Evolutionary conservation across 192 early-diverging fungal species (phyloP).

Genomic region (Lobosporangium transversale): DNA sequence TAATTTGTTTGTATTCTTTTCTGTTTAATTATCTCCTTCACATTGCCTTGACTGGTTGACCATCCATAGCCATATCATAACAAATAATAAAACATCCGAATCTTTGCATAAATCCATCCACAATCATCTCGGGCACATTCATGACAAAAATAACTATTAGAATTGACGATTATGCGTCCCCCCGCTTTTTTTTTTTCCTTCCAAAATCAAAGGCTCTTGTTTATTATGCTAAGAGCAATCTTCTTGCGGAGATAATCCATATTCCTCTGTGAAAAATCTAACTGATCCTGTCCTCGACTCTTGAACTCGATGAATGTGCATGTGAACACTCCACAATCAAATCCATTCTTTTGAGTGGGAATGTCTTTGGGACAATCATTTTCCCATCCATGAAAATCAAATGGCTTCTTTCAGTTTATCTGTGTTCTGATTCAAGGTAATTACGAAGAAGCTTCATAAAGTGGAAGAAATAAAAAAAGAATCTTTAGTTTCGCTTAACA

Average conservation of each 20-base stretch:
- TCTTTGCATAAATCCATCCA: no score
- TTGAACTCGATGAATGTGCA: slow-evolving; percentile 86
- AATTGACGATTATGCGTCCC: no score
- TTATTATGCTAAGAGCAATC: slow-evolving; percentile 81
- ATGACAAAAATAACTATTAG: no score
- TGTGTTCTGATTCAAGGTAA: slow-evolving; percentile 77
- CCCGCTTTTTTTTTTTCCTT: no score
- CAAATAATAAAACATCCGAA: slow-evolving; percentile 46
- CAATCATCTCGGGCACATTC: no score
- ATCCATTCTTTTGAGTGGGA: slow-evolving; percentile 87
- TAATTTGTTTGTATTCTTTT: not conserved
- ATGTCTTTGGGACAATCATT: slow-evolving; percentile 69
- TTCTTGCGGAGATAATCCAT: slow-evolving; percentile 78
- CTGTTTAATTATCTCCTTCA: not conserved
- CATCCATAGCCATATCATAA: slow-evolving; percentile 37
- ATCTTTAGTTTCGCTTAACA: not conserved
- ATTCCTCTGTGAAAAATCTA: slow-evolving; percentile 78
- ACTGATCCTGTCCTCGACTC: slow-evolving; percentile 60
- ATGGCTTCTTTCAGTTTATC: slow-evolving; percentile 74
- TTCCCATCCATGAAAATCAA: slow-evolving; percentile 77
- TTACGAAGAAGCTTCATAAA: slow-evolving; percentile 59
- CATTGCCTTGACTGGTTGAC: no score
- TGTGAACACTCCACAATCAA: slow-evolving; percentile 96
- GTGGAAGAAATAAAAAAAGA: not conserved
- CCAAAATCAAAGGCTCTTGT: slow-evolving; percentile 30